A percentile compares a stretch with the other conserved stretches of the same genome.
Evolutionary conservation across 2,329 filamentous ascomycete species (phyloP).

Genomic region (Sporothrix globosa): DNA sequence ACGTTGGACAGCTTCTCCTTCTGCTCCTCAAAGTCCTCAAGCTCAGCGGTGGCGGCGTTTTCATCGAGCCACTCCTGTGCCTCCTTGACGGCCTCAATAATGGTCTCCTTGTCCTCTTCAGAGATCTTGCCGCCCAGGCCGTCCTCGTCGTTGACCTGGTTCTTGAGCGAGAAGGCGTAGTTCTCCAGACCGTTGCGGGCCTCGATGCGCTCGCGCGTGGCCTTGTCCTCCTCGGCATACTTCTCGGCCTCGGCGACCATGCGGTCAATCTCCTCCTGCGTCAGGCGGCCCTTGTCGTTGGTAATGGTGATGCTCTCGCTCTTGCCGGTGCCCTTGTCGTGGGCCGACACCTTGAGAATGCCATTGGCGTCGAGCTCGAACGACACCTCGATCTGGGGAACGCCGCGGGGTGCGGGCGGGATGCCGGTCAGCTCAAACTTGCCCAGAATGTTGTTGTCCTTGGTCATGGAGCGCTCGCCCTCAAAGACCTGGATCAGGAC

Average conservation of each 20-base stretch:
- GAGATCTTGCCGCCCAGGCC: conserved; percentile 98
- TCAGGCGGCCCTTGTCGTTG: conserved; percentile 98
- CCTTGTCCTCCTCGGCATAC: conserved; percentile 99
- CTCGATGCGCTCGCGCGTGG: conserved; percentile 94
- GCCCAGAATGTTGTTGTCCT: conserved; percentile 95
- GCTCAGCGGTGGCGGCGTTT: conserved; percentile 80
- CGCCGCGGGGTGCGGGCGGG: conserved; percentile 89
- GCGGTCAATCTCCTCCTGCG: conserved; percentile 95
- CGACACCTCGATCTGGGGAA: conserved; percentile 96
- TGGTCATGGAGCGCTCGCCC: conserved; percentile 90
- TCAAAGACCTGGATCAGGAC: conserved; percentile 95
- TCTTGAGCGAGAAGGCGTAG: conserved; percentile 98
- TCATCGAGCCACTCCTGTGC: conserved; percentile 94
- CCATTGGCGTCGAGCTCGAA: conserved; percentile 99
- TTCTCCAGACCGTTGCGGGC: conserved; percentile 96
- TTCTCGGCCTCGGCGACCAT: conserved; percentile 99
- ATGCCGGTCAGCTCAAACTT: conserved; percentile 98
- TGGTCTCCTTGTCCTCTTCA: conserved; percentile 90
- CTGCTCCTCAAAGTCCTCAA: conserved; percentile 99
- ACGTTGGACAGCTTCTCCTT: conserved; percentile 98
- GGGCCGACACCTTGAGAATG: conserved; percentile 93
- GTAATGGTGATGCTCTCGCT: conserved; percentile 97
- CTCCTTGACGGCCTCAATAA: conserved; percentile 97
- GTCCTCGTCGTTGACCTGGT: conserved; percentile 96
- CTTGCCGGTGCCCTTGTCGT: conserved; percentile 98